Evolutionary conservation across 306 rosid species (phyloP).

Genomic region (Fragaria nilgerrensis): DNA sequence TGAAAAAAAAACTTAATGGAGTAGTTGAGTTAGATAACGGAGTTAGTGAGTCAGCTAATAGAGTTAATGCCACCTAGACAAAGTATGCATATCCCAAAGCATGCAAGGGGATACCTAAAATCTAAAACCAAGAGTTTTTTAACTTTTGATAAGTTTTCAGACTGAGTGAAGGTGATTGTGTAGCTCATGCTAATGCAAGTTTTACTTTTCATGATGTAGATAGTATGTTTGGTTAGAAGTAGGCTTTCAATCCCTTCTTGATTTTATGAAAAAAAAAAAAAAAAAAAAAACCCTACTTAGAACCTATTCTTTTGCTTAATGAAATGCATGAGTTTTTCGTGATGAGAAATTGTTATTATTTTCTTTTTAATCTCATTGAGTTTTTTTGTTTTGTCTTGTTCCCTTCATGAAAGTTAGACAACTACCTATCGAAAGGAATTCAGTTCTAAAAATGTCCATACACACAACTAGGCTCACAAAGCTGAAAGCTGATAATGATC

Average conservation of each 20-base stretch:
- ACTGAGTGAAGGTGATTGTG: not conserved
- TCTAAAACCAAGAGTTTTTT: too few relatives aligned
- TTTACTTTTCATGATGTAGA: too few relatives aligned
- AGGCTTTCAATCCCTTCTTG: not conserved
- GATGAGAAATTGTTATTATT: not conserved
- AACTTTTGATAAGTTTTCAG: too few relatives aligned
- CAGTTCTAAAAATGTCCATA: not conserved
- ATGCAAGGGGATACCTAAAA: too few relatives aligned
- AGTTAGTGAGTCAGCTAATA: too few relatives aligned
- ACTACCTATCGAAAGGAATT: not conserved
- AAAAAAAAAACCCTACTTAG: too few relatives aligned
- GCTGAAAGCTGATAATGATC: not conserved
- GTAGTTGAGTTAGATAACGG: too few relatives aligned
- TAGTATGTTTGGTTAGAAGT: too few relatives aligned
- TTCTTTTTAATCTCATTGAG: not conserved
- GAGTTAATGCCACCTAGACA: too few relatives aligned
- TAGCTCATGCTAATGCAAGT: not conserved
- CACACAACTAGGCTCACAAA: constrained; percentile 7
- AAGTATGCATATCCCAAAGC: too few relatives aligned
- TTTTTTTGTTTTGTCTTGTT: not conserved
- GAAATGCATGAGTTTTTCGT: not conserved
- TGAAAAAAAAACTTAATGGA: too few relatives aligned
- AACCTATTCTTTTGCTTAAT: not conserved
- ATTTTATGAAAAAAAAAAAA: too few relatives aligned
- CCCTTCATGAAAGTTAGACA: not conserved